phyloP scores from a whole-genome alignment of 768 basidiomycete species.

The Auriscalpium microsporum region DNA sequence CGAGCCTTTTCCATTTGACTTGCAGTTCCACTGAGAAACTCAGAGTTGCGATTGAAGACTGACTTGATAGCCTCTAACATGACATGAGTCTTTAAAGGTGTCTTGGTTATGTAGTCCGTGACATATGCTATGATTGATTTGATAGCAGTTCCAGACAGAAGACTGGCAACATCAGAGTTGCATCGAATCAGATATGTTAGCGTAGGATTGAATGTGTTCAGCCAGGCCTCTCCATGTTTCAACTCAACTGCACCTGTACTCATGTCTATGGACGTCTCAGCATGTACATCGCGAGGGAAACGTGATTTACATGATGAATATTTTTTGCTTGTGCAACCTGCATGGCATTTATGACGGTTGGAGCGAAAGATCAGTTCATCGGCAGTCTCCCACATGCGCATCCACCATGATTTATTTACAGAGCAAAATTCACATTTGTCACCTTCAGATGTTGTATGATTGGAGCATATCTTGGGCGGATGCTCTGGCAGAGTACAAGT shows the following conservation, averaged over 20 bases:
- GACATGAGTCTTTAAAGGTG: constrained; percentile 29
- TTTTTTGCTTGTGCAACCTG: constrained; percentile 23
- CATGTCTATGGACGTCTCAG: constrained; percentile 22
- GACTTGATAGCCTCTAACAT: constrained; percentile 26
- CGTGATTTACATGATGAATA: constrained; percentile 24
- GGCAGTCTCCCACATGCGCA: not conserved
- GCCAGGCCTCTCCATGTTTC: constrained; percentile 26
- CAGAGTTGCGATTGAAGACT: constrained; percentile 18
- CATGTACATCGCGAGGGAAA: constrained; percentile 26
- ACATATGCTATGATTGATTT: constrained; percentile 10
- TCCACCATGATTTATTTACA: not conserved
- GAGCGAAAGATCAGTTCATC: constrained; percentile 6
- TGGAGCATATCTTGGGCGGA: no score
- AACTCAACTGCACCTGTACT: constrained; percentile 20
- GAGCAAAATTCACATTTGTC: no score
- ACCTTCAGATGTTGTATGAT: no score
- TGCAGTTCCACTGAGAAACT: constrained; percentile 11
- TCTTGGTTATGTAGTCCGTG: constrained; percentile 39
- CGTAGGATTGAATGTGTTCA: constrained; percentile 27
- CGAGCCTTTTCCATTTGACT: constrained; percentile 18
- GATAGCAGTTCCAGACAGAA: constrained; percentile 5
- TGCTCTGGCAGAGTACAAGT: no score
- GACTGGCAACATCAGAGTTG: constrained; percentile 32
- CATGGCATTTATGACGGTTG: constrained; percentile 4
- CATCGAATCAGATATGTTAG: constrained; percentile 28